phyloP scores from a whole-genome alignment of 106 monocot genomes.

The Dioscorea alata region DNA sequence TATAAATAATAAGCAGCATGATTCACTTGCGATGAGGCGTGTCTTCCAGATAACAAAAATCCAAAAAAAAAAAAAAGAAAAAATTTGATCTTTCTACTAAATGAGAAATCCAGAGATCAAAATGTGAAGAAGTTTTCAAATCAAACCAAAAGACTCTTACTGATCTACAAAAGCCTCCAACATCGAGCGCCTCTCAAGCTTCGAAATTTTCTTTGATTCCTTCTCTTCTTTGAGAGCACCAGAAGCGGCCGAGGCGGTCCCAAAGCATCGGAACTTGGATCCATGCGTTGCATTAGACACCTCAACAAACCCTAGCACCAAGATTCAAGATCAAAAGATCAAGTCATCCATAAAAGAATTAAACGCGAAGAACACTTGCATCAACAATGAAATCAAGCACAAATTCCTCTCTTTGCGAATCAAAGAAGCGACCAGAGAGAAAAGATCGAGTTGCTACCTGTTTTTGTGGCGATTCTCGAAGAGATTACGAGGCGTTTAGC shows the following conservation, averaged over 20 bases:
- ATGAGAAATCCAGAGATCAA: not conserved
- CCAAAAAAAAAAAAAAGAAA: too few species aligned
- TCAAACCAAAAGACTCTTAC: constrained; percentile 14
- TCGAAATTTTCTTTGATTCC: constrained; percentile 14
- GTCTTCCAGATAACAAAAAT: not conserved
- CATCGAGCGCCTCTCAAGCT: constrained; percentile 30
- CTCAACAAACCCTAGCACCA: not conserved
- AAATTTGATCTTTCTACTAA: not conserved
- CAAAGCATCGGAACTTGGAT: constrained; percentile 14
- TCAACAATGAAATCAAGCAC: too few species aligned
- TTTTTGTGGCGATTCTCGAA: too few species aligned
- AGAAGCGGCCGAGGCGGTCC: constrained; percentile 23
- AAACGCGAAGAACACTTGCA: too few species aligned
- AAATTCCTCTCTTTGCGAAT: too few species aligned
- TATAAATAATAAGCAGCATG: not conserved
- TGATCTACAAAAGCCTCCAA: constrained; percentile 36
- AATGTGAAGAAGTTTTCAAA: not conserved
- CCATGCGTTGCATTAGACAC: not conserved
- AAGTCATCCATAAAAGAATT: not conserved
- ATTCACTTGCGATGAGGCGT: not conserved
- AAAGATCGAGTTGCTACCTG: too few species aligned
- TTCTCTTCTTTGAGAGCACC: constrained; percentile 8
- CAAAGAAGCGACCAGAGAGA: too few species aligned
- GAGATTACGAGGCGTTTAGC: too few species aligned
- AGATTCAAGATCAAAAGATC: not conserved